Evolutionary conservation across 2,329 filamentous ascomycete species (phyloP).

Genomic region (Ambrosiella cleistominuta): DNA sequence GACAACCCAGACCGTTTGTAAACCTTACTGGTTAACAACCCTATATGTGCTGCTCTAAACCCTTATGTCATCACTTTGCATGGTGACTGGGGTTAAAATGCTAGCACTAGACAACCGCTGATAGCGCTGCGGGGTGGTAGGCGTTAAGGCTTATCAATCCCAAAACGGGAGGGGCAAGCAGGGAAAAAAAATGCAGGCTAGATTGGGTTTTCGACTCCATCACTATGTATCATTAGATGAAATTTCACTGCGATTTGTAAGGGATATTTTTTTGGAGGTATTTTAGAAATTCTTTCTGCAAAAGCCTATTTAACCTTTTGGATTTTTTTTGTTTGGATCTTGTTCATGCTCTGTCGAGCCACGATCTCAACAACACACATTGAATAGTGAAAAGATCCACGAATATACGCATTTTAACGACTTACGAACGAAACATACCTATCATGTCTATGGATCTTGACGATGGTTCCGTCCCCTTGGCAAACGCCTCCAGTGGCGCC

Average conservation of each 20-base stretch:
- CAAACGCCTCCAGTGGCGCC: constrained; percentile 17
- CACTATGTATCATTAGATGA: constrained; percentile 10
- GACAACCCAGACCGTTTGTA: too few relatives aligned
- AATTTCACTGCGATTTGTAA: neutral
- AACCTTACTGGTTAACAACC: too few relatives aligned
- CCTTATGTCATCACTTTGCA: neutral
- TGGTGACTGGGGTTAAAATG: neutral
- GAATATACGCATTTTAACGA: too few relatives aligned
- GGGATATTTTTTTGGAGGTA: neutral
- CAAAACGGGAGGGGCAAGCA: constrained; percentile 9
- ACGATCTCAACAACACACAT: too few relatives aligned
- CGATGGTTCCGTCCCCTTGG: constrained; percentile 24
- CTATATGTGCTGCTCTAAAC: neutral
- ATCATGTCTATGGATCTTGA: constrained; percentile 28
- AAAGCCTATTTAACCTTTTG: neutral
- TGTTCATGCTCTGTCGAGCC: too few relatives aligned
- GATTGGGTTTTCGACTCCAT: constrained; percentile 3
- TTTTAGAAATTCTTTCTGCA: neutral
- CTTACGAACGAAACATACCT: too few relatives aligned
- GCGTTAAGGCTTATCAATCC: constrained; percentile 11
- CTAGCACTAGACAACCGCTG: neutral
- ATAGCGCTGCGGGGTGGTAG: constrained; percentile 9
- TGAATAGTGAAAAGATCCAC: too few relatives aligned
- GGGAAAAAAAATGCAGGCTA: neutral
- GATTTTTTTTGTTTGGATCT: neutral